These are phyloP conservation scores for Fraxinus xanthoxyloides DNA, from an alignment of 305 asterid species.

Conservation along the genomic window DNA sequence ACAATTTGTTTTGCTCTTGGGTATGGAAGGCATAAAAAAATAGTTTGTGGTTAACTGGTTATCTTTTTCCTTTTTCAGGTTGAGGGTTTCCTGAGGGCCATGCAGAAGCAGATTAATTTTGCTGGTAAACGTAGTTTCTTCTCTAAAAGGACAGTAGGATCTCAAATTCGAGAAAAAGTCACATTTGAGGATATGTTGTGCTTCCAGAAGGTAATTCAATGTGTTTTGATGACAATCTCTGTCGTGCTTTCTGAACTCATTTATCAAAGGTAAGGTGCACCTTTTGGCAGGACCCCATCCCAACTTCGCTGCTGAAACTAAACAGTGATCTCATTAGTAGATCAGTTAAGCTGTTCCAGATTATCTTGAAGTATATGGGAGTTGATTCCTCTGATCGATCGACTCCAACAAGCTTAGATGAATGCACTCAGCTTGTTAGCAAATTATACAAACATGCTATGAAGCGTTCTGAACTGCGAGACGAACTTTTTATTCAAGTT, in stretches of 20 bases:
- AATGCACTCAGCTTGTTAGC: conserved; percentile 72
- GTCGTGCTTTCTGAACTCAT: conserved; percentile 8
- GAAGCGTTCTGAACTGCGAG: conserved; percentile 94
- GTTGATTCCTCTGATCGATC: conserved; percentile 73
- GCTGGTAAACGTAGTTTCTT: conserved; percentile 88
- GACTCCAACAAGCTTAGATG: conserved; percentile 61
- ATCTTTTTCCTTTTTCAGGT: conserved; percentile 46
- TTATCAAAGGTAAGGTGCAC: conserved; percentile 28
- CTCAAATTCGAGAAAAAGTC: conserved; percentile 73
- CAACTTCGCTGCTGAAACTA: conserved; percentile 79
- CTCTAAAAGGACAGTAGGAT: conserved; percentile 68
- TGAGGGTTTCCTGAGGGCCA: conserved; percentile 89
- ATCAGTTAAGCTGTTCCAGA: conserved; percentile 87
- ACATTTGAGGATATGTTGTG: conserved; percentile 96
- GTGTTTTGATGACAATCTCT: conserved; percentile 17
- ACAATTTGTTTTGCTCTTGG: conserved; percentile 12
- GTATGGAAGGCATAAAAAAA: not conserved
- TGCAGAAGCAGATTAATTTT: conserved; percentile 89
- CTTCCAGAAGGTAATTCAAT: conserved; percentile 67
- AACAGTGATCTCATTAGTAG: conserved; percentile 71
- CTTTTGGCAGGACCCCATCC: conserved; percentile 79
- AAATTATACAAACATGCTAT: conserved; percentile 85
- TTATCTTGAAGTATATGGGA: conserved; percentile 83
- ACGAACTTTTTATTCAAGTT: conserved; percentile 87
- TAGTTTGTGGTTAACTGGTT: conserved; percentile 4